A percentile compares a stretch with the other conserved stretches of the same genome.
phyloP scores from a whole-genome alignment of 805 yeast species.

The Maudiozyma turicensis region DNA sequence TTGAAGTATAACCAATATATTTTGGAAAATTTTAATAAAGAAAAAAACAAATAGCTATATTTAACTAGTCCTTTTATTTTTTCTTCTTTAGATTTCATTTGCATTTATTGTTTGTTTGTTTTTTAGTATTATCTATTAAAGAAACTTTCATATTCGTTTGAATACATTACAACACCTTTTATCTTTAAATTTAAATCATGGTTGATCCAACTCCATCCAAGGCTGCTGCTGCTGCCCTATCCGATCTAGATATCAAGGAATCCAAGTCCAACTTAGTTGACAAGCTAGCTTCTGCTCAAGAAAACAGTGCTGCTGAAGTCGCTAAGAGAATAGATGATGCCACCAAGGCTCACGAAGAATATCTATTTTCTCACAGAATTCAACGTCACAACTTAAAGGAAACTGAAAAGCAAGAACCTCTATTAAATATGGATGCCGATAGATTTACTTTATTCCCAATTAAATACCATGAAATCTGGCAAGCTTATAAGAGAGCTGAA shows the following conservation, averaged over 20 bases:
- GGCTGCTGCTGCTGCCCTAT: conserved; percentile 47
- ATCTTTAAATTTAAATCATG: conserved; percentile 3
- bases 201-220: conserved; percentile 65
- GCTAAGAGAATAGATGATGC: conserved; percentile 26
- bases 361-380: conserved; percentile 50
- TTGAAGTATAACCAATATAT: not conserved
- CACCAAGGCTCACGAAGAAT: conserved; percentile 39
- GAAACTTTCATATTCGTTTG: not conserved
- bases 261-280: conserved; percentile 35
- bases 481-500: conserved; percentile 96
- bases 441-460: conserved; percentile 94
- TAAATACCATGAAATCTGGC: conserved; percentile 96
- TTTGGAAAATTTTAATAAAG: not conserved
- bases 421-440: conserved; percentile 71
- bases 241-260: conserved; percentile 40
- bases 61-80: not conserved
- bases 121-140: not conserved
- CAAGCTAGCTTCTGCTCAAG: conserved; percentile 36
- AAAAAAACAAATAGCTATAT: not conserved
- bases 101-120: not conserved
- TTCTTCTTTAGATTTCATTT: not conserved
- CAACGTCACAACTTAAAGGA: conserved; percentile 69
- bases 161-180: too few species aligned
- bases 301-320: conserved; percentile 19
- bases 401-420: conserved; percentile 80